Percentiles rank a stretch among this genome's conserved stretches.
These are phyloP conservation scores for Solanum chiquidenum DNA, from an alignment of 257 asterid genomes.

Conservation along the genomic window DNA sequence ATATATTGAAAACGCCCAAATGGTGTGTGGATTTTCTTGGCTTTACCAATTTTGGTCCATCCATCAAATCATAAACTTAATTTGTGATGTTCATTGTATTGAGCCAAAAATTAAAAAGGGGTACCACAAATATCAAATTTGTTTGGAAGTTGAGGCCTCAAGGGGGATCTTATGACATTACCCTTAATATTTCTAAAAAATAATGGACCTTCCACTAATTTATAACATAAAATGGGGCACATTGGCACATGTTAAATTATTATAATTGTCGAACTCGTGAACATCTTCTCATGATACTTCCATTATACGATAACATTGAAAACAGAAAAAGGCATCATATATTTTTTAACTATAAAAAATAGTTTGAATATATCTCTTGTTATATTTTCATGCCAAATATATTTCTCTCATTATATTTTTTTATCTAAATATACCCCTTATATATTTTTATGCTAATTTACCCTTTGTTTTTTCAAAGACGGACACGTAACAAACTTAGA, in stretches of 20 bases:
- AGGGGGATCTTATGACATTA: not conserved
- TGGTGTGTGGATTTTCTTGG: not conserved
- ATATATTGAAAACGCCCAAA: not conserved
- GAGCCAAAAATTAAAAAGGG: not conserved
- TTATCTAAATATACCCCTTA: too few species aligned
- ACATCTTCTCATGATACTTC: not conserved
- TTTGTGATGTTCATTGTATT: not conserved
- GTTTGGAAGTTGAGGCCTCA: not conserved
- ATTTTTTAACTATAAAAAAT: too few species aligned
- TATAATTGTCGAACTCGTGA: not conserved
- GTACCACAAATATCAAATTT: not conserved
- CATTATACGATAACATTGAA: not conserved
- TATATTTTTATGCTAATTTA: too few species aligned
- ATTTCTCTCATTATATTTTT: too few species aligned
- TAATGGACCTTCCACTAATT: not conserved
- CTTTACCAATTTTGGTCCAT: not conserved
- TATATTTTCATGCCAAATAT: not conserved
- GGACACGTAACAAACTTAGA: not conserved
- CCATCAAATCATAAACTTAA: not conserved
- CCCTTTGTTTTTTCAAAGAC: too few species aligned
- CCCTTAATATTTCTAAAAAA: not conserved
- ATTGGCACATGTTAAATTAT: not conserved
- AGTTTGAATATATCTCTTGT: too few species aligned
- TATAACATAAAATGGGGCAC: not conserved
- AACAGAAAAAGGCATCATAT: too few species aligned